Evolutionary conservation across 2,329 filamentous ascomycete genomes (phyloP), one percentile per base, ranked within the genome.

Genomic region (Westerdykella ornata): DNA sequence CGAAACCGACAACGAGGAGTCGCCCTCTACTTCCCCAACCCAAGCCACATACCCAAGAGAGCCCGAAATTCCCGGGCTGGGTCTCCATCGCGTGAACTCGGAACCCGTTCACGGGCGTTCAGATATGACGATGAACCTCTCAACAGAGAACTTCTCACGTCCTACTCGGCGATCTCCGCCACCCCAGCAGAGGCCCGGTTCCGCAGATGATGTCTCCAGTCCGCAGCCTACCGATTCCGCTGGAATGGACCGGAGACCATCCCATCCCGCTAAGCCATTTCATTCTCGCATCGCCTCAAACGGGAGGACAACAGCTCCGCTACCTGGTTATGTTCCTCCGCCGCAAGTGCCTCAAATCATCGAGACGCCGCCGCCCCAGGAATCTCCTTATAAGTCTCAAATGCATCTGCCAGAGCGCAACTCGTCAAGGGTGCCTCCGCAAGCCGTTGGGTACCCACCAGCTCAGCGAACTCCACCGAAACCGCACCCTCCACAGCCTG

Each of bases 31-130:
- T n/a, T 70, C 74, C n/a, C 71, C 73, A 69, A 37, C 72, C 4
- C 48, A 54, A 71, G 35, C 37, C 33, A 48, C 42, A 35, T 26
- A 26, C 12, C 22, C 22, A 26, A 26, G 22, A 26, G 38, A 52
- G 9, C 46, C 57, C 18, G 57, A 59, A 15, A 44, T 59, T 14
- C 49, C 56, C n/a, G 74, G 72, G 18, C 71, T 79, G 40, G 70
- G 71, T 5, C 66, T 88, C 26, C 69, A 72, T 5, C 75, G 81
- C 50, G 78, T 85, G 1, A 78, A 84, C 56, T 86, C 86, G 3
- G 86, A 90, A 56, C 82, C 85, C 3, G 66, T 74, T 18, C 66
- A 71, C 7, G 62, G 45, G 37, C 22, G 22, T 4, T 26, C 22
- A 2, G 22, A 26, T 9, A 26, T 9, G 22, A 29, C 8, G 8